Conservation (phyloP, 2,329 filamentous ascomycete genomes). For the Clonostachys sp. region DNA sequence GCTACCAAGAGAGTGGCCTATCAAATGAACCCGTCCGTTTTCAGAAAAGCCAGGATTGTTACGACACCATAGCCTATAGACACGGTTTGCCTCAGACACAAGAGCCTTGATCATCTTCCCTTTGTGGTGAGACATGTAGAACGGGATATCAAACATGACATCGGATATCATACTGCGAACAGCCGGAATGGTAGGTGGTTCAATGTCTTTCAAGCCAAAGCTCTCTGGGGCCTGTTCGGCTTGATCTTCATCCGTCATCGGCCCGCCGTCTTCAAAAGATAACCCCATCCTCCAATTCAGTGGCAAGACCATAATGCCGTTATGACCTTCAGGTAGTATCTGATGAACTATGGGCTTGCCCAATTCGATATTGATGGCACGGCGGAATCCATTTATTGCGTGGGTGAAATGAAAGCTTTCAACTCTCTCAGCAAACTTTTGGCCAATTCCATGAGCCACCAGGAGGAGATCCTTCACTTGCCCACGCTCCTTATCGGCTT, state of each 20-base stretch:
- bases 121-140: constrained; percentile 96
- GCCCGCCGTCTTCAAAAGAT: constrained; percentile 77
- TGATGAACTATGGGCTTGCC: constrained; percentile 68
- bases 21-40: constrained; percentile 80
- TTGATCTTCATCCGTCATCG: constrained; percentile 49
- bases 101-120: constrained; percentile 90
- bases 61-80: constrained; percentile 91
- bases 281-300: constrained; percentile 91
- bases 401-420: constrained; percentile 98
- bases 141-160: constrained; percentile 97
- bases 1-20: constrained; percentile 90
- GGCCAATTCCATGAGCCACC: constrained; percentile 92
- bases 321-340: constrained; percentile 71
- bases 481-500: constrained; percentile 56
- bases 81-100: constrained; percentile 84
- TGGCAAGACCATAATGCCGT: constrained; percentile 89
- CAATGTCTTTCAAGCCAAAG: constrained; percentile 77
- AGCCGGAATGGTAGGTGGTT: constrained; percentile 82
- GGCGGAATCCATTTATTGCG: constrained; percentile 84
- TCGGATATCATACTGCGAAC: constrained; percentile 94
- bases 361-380: constrained; percentile 81
- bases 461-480: constrained; percentile 84
- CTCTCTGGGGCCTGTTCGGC: constrained; percentile 53
- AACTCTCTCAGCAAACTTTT: constrained; percentile 90
- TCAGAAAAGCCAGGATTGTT: constrained; percentile 87